Evolutionary conservation across 148 eudicot genomes (phyloP).

Genomic region (Talinum fruticosum): DNA sequence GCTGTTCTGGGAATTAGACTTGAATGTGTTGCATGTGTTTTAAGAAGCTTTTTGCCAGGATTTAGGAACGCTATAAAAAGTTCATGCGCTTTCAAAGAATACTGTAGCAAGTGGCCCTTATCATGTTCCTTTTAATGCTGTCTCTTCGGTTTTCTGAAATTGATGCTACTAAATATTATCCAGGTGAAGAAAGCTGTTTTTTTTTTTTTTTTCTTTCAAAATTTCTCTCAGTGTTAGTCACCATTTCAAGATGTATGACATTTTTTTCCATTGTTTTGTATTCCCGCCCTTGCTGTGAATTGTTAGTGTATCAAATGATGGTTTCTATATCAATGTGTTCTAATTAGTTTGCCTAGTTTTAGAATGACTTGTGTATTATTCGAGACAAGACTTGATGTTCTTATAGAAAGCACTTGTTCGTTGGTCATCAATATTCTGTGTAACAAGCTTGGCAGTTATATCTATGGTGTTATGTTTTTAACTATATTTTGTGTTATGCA

Average conservation of each 20-base stretch:
- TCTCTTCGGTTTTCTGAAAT: neutral
- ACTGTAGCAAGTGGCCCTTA: neutral
- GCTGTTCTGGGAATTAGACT: neutral
- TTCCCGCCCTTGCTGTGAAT: neutral
- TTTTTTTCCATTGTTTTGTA: neutral
- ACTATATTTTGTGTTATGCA: slow-evolving; percentile 34
- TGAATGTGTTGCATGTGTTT: neutral
- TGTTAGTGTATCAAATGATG: neutral
- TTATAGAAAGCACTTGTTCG: neutral
- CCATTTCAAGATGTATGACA: neutral
- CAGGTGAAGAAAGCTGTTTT: neutral
- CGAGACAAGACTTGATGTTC: neutral
- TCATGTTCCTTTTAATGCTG: neutral
- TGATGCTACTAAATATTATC: neutral
- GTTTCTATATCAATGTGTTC: neutral
- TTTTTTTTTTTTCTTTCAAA: neutral
- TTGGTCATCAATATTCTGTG: neutral
- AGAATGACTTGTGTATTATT: neutral
- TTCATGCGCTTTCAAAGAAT: neutral
- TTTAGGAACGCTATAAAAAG: neutral
- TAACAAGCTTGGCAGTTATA: neutral
- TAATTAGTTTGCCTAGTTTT: neutral
- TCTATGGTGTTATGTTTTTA: neutral
- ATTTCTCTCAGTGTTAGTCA: neutral
- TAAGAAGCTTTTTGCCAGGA: neutral